These are phyloP conservation scores for Fusarium sulawesiense DNA, from an alignment of 2,329 filamentous ascomycete genomes.

Conservation along the genomic window DNA sequence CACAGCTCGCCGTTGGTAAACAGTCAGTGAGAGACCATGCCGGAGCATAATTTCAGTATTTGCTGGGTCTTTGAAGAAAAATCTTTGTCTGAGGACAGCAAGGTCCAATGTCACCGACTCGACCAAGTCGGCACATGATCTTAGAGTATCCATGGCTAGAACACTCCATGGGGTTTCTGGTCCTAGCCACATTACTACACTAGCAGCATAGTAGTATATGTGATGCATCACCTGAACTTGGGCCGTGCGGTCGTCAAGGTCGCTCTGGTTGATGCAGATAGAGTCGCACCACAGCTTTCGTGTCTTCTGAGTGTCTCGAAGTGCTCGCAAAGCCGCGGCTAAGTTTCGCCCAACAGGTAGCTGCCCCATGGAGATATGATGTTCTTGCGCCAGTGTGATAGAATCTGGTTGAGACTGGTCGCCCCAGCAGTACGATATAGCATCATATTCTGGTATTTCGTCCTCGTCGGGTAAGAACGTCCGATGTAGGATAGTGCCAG, in stretches of 20 bases:
- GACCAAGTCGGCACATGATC: not conserved
- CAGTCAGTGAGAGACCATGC: accelerated
- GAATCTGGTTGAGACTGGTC: not conserved
- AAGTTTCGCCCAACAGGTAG: not conserved
- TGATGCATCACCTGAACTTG: conserved; percentile 1
- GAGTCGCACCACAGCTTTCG: conserved; percentile 1
- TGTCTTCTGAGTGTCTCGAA: not conserved
- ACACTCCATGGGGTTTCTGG: not conserved
- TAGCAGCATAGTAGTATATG: not conserved
- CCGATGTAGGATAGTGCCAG: not conserved
- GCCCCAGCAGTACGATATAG: conserved; percentile 8
- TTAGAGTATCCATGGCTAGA: not conserved
- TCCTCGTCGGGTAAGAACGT: not conserved
- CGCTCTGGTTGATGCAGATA: conserved; percentile 1
- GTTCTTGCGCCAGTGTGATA: not conserved
- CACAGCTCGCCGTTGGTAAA: accelerated
- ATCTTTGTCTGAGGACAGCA: too few relatives aligned
- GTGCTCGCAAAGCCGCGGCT: not conserved
- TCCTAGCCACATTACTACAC: conserved; percentile 6
- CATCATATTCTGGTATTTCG: not conserved
- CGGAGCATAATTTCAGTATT: too few relatives aligned
- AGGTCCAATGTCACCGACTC: not conserved
- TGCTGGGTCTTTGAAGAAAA: not conserved
- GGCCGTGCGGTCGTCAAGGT: not conserved
- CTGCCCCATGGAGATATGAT: not conserved